Base-by-base conservation (phyloP, 139 green algal genomes). In the Microglena sp. region DNA sequence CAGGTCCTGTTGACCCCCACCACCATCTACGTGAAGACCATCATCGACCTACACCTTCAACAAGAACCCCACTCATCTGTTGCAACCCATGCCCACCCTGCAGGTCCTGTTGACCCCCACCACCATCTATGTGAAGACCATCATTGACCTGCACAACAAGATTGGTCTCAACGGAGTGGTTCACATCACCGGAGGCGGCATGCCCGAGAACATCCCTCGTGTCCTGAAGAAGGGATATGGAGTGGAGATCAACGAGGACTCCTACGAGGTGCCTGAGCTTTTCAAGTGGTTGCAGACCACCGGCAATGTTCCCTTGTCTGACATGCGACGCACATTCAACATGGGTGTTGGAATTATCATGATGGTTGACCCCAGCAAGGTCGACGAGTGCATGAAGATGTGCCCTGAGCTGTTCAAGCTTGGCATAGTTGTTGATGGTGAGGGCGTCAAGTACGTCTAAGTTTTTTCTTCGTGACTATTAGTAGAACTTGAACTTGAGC, bases 291-390 rank as follows among this genome's bases (percentile, higher is more conserved):
- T 84, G 18, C 75, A 83, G 68, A 45, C 71, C 32, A 56, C 66
- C 3, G 81, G 79, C 58, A 86, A 87, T 31, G 84, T 98, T 32
- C 64, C 71, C 1, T 76, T 89, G 1, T 63, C 72, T 1, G 93
- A 98, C 79, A 98, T 98, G 93, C 89, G 88, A 68, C 81, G 88
- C 29, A 98, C 94, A 1, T 98, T 98, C 87, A 98, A 98, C 84
- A 92, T 96, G 85, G 93, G 93, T 11, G 80, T 98, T 32, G 93
- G 93, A 36, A 88, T 98, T 78, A 71, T 97, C 8, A 62, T 91
- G 33, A 83, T 98, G 22, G 83, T 97, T 45, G 62, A 75, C 0
- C 34, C 55, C 3, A 54, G 43, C 1, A 44, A 88, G 15, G 87
- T 85, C 6, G 80, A 80, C 5, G 62, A 53, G 28, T 73, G 69